These are phyloP conservation scores for Pisolithus orientalis DNA, from an alignment of 768 basidiomycete species.

Conservation along the genomic window DNA sequence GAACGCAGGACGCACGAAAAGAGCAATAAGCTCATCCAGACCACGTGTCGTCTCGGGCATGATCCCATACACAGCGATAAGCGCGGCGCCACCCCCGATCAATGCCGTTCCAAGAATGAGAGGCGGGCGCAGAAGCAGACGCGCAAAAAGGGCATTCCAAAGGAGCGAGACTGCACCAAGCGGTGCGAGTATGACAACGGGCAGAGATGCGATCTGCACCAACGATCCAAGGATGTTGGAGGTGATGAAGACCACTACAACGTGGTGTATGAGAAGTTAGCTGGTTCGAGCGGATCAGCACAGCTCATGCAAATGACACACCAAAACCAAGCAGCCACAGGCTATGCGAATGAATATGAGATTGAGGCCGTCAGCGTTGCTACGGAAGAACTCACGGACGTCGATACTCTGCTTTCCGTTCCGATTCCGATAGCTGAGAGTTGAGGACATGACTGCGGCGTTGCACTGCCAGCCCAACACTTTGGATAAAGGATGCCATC, in stretches of 20 bases:
- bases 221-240: slow-evolving; percentile 86
- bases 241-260: slow-evolving; percentile 65
- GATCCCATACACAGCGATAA: slow-evolving; percentile 89
- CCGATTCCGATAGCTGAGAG: slow-evolving; percentile 57
- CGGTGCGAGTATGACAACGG: slow-evolving; percentile 91
- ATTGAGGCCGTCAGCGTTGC: neutral
- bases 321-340: slow-evolving; percentile 85
- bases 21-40: slow-evolving; percentile 72
- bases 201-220: slow-evolving; percentile 89
- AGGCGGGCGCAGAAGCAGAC: slow-evolving; percentile 71
- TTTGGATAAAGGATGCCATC: slow-evolving; percentile 82
- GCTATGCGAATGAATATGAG: slow-evolving; percentile 31
- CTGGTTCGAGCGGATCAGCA: slow-evolving; percentile 1
- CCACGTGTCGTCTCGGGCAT: slow-evolving; percentile 84
- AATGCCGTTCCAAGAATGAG: slow-evolving; percentile 83
- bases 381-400: slow-evolving; percentile 55
- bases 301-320: slow-evolving; percentile 18
- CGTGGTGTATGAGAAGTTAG: neutral
- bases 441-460: slow-evolving; percentile 89
- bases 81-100: slow-evolving; percentile 82
- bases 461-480: slow-evolving; percentile 85
- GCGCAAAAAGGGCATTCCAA: slow-evolving; percentile 92
- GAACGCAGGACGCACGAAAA: slow-evolving; percentile 75
- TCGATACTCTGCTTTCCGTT: slow-evolving; percentile 64
- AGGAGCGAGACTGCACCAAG: slow-evolving; percentile 88